Evolutionary conservation across 768 basidiomycete genomes (phyloP), one percentile per base, ranked within the genome.

Genomic region (Termitomyces sp.): DNA sequence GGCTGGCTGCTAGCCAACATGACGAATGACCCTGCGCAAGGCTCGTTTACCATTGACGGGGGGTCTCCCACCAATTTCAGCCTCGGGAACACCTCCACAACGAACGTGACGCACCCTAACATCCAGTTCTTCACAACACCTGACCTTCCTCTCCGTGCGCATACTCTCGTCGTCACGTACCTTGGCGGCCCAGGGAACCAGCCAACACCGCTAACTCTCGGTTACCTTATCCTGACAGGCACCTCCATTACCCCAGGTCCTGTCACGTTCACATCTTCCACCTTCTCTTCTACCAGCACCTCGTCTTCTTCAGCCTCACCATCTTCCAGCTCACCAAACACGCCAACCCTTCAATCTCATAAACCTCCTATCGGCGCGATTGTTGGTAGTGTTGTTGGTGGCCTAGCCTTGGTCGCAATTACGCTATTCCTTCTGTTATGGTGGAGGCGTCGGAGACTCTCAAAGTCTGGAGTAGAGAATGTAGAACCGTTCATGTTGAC

Each of bases 331-430:
- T 57, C 56, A 16, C 3, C 56, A n/a, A 15, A 6, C 3, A 57
- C 35, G 11, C 13, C 44, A 16, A 38, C 15, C 7, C 9, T 20
- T 22, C 44, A 22, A 35, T 46, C 22, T 15, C 36, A 16, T 35
- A 24, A 11, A 6, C 9, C 5, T 45, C 44, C 32, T 3, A 20
- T 60, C 28, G 59, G 59, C n/a, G 48, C 53, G 11, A 56, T 60
- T 16, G 38, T 60, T 3, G 59, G 59, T 42, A 28, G 59, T 7
- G 54, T 42, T 13, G 22, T 56, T 18, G 53, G 59, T 18, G 59
- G 59, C 4, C 54, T 60, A 20, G 33, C 35, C 22, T n/a, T 55
- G 1, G 46, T 60, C 35, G 52, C 54, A 2, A 33, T 50, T 1
- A 32, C 7, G 13, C 59, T 60, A 39, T 50, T 50, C 2, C 7